Conservation (phyloP, 2,329 filamentous ascomycete species). For the Didymella keratinophila region DNA sequence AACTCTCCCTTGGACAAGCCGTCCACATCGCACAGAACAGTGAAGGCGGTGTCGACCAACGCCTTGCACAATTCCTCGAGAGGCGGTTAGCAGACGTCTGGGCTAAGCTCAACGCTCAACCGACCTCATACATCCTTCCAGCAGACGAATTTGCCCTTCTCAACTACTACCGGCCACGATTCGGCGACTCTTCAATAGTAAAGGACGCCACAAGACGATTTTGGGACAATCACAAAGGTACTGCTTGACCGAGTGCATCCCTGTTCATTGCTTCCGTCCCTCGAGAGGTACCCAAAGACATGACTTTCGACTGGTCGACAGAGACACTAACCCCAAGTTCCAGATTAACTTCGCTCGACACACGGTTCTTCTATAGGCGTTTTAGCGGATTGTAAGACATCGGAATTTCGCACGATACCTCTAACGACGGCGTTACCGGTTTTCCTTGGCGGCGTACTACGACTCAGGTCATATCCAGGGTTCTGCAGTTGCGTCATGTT, state of each 20-base stretch:
- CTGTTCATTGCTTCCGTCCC: conserved; percentile 10
- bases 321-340: conserved; percentile 1
- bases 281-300: conserved; percentile 18
- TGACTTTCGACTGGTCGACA: neutral
- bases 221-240: conserved; percentile 59
- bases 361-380: conserved; percentile 24
- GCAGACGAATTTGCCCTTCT: conserved; percentile 84
- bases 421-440: conserved; percentile 40
- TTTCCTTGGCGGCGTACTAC: conserved; percentile 26
- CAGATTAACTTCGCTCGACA: conserved; percentile 18
- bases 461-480: conserved; percentile 22
- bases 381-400: conserved; percentile 23
- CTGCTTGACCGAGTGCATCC: conserved; percentile 22
- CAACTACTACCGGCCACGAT: conserved; percentile 80
- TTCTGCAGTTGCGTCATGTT: conserved; percentile 27
- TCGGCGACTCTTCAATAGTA: conserved; percentile 61
- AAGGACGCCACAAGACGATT: conserved; percentile 64
- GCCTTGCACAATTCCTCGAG: conserved; percentile 71
- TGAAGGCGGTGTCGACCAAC: conserved; percentile 70
- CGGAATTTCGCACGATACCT: conserved; percentile 37
- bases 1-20: conserved; percentile 68
- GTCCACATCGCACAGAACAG: conserved; percentile 79
- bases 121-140: conserved; percentile 75
- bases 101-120: conserved; percentile 69
- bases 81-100: conserved; percentile 66